These are phyloP conservation scores for Chalciporus sp. DNA, from an alignment of 1,284 basidiomycete genomes.

Conservation along the genomic window DNA sequence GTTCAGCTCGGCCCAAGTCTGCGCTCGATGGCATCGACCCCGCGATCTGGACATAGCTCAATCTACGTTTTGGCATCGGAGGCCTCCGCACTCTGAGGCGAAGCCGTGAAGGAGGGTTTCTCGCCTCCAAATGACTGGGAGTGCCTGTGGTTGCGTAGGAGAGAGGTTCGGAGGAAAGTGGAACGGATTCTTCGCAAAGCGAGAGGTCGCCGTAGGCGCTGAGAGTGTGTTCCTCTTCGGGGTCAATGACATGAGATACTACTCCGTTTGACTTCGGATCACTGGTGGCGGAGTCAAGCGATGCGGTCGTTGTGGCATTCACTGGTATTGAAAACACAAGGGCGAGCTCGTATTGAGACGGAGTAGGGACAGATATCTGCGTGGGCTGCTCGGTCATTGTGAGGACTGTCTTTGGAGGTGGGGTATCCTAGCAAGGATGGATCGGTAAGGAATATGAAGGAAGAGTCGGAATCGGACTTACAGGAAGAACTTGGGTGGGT, in stretches of 20 bases:
- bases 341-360: neutral
- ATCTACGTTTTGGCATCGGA: conserved; percentile 29
- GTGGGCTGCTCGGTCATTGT: neutral
- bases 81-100: conserved; percentile 29
- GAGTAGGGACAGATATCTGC: neutral
- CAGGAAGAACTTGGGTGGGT: conserved; percentile 6
- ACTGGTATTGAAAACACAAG: neutral
- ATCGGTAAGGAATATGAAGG: neutral
- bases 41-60: conserved; percentile 6
- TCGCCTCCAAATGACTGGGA: neutral
- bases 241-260: conserved; percentile 4
- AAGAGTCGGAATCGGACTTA: conserved; percentile 3
- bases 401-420: conserved; percentile 2
- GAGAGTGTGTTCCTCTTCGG: conserved; percentile 31
- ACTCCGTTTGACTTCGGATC: neutral
- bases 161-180: neutral
- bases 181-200: conserved; percentile 17
- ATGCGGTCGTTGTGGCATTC: neutral
- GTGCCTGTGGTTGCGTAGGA: neutral
- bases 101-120: conserved; percentile 16
- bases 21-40: conserved; percentile 2
- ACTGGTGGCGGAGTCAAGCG: neutral
- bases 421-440: conserved; percentile 8
- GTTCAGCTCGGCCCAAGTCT: conserved; percentile 1
- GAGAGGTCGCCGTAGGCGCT: conserved; percentile 31